Percentiles rank a stretch among this genome's conserved stretches.
These are phyloP conservation scores for Lentinus tigrinus DNA, from an alignment of 768 basidiomycete species.

Conservation along the genomic window DNA sequence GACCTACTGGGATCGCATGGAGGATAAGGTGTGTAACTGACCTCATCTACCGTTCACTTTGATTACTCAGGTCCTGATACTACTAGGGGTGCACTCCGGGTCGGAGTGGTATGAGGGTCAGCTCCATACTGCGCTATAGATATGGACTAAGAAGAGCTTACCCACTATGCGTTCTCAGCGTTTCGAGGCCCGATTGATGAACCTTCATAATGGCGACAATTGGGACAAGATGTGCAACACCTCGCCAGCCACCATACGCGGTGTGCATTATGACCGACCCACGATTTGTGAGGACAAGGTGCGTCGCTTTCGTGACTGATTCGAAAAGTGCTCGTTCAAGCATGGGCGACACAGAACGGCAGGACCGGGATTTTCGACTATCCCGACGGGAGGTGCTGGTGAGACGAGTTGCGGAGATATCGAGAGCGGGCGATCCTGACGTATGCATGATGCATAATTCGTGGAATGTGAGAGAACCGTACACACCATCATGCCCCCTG, in stretches of 20 bases:
- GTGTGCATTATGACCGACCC: constrained; percentile 2
- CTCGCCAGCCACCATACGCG: constrained; percentile 9
- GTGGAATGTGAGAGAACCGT: no score
- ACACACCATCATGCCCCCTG: no score
- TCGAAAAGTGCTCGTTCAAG: no score
- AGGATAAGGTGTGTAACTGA: constrained; percentile 12
- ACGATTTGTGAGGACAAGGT: constrained; percentile 13
- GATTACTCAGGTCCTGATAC: background rate
- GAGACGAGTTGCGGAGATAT: background rate
- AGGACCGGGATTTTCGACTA: background rate
- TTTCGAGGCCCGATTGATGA: constrained; percentile 19
- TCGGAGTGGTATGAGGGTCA: background rate
- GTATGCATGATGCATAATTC: no score
- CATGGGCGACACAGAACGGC: background rate
- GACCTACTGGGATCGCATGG: constrained; percentile 9
- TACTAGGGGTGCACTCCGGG: constrained; percentile 8
- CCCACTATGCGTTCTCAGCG: constrained; percentile 2
- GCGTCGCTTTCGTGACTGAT: background rate
- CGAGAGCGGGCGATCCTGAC: no score
- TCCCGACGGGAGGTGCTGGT: background rate
- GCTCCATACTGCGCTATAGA: background rate
- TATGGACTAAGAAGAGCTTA: background rate
- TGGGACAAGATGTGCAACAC: constrained; percentile 24
- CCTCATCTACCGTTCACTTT: no score
- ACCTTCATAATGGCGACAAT: constrained; percentile 22